A percentile compares a stretch with the other conserved stretches of the same genome.
These are phyloP conservation scores for Pyrenophora teres DNA, from an alignment of 2,329 filamentous ascomycete genomes.

Conservation along the genomic window DNA sequence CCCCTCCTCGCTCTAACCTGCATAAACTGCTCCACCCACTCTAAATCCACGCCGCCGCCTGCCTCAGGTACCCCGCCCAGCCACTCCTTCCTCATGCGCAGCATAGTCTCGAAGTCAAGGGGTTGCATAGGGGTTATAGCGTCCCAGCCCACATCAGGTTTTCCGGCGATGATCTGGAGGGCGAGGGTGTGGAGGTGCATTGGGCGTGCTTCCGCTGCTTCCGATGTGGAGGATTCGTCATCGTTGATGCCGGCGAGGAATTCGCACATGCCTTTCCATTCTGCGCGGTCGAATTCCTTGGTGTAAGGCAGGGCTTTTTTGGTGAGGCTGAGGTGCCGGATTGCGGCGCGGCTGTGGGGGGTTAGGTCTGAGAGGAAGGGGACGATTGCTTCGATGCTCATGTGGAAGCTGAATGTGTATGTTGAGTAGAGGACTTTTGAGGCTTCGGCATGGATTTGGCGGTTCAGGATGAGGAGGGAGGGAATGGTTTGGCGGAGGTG, in stretches of 20 bases:
- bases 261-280: conserved; percentile 60
- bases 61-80: conserved; percentile 13
- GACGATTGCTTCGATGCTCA: conserved; percentile 63
- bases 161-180: conserved; percentile 62
- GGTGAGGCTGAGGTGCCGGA: conserved; percentile 59
- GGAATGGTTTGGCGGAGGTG: conserved; percentile 52
- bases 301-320: conserved; percentile 61
- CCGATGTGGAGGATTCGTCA: not conserved
- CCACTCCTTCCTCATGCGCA: conserved; percentile 35
- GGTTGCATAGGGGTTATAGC: conserved; percentile 42
- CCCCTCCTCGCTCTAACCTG: conserved; percentile 56
- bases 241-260: conserved; percentile 36
- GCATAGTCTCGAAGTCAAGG: conserved; percentile 32
- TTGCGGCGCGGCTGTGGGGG: conserved; percentile 52
- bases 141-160: conserved; percentile 56
- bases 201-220: not conserved
- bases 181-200: conserved; percentile 33
- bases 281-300: conserved; percentile 60
- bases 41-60: conserved; percentile 47
- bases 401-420: conserved; percentile 64
- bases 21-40: conserved; percentile 63
- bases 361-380: conserved; percentile 65
- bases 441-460: conserved; percentile 59
- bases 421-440: conserved; percentile 60
- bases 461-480: conserved; percentile 33